Conservation (phyloP, 805 yeast genomes). For the Yarrowia deformans region DNA sequence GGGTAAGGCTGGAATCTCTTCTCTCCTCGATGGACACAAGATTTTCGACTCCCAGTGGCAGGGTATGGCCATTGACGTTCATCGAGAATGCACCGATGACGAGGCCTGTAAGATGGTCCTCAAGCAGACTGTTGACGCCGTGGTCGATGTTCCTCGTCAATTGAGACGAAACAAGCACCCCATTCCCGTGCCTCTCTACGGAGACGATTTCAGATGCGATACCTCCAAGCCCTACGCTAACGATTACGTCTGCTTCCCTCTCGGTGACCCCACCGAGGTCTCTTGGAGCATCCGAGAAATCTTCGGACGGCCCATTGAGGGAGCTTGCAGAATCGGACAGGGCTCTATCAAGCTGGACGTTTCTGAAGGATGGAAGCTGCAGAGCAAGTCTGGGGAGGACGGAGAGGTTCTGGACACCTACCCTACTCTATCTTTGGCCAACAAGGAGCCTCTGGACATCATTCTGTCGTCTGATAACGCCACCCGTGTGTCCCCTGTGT, state of each 20-base stretch:
- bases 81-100: conserved; percentile 56
- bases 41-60: conserved; percentile 91
- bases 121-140: conserved; percentile 73
- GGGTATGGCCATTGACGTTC: conserved; percentile 84
- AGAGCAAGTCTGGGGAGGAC: conserved; percentile 20
- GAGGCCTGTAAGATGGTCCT: conserved; percentile 49
- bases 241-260: conserved; percentile 79
- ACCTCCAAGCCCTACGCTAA: conserved; percentile 60
- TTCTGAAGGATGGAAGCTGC: conserved; percentile 41
- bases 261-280: conserved; percentile 58
- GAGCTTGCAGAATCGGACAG: conserved; percentile 64
- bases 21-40: conserved; percentile 87
- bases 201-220: conserved; percentile 78
- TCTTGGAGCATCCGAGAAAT: conserved; percentile 65
- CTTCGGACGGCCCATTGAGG: conserved; percentile 72
- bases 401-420: conserved; percentile 26
- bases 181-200: conserved; percentile 81
- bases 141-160: conserved; percentile 72
- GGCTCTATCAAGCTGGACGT: conserved; percentile 52
- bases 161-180: conserved; percentile 69
- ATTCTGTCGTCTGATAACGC: conserved; percentile 58
- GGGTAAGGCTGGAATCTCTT: conserved; percentile 86
- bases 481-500: conserved; percentile 52
- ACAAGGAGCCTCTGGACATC: conserved; percentile 36
- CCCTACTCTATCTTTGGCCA: conserved; percentile 22